phyloP scores from a whole-genome alignment of 148 eudicot species.

The Gaultheria prostrata region DNA sequence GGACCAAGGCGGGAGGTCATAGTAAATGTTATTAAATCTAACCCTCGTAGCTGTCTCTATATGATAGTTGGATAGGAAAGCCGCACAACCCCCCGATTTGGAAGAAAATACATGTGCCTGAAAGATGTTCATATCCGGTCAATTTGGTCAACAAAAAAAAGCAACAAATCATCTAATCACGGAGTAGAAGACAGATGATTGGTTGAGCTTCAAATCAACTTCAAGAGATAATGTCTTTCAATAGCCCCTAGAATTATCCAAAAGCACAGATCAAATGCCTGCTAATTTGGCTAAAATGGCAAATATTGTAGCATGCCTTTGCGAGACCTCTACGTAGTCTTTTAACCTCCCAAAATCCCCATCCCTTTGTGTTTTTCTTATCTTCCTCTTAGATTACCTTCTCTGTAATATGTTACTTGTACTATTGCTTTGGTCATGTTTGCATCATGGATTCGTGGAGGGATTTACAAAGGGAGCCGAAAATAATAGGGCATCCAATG shows the following conservation, averaged over 20 bases:
- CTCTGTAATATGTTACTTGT: background rate
- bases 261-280: background rate
- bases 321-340: background rate
- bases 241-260: background rate
- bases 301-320: background rate
- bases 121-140: conserved; percentile 1
- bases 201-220: background rate
- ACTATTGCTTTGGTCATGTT: background rate
- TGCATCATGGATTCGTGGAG: background rate
- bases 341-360: background rate
- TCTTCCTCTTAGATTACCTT: background rate
- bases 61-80: conserved; percentile 79
- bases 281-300: background rate
- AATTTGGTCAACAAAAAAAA: background rate
- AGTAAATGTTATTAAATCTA: conserved; percentile 54
- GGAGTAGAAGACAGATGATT: background rate
- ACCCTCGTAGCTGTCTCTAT: conserved; percentile 45
- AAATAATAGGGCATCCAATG: background rate
- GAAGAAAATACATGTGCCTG: conserved; percentile 89
- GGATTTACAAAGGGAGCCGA: background rate
- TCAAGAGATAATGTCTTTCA: background rate
- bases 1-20: conserved; percentile 92
- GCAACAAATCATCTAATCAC: background rate
- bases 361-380: background rate
- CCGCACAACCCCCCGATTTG: conserved; percentile 66